Evolutionary conservation across 2,329 filamentous ascomycete genomes (phyloP), one percentile per base, ranked within the genome.

Genomic region (Cercospora berteroae): DNA sequence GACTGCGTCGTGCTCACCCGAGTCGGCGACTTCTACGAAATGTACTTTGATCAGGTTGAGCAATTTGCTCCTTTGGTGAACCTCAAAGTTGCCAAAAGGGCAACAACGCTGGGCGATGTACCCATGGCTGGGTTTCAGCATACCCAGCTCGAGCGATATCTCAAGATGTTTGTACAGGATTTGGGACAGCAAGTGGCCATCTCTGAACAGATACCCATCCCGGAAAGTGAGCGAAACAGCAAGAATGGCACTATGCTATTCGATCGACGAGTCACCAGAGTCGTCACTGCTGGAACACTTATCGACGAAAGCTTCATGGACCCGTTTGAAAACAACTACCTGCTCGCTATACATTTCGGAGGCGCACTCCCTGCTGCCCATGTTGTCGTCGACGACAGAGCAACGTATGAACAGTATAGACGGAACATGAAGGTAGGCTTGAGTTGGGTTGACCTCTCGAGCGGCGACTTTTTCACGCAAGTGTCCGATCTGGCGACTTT

Each of bases 251-350:
- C 92, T 3, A 81, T 94, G 70, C 84, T 94, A 83, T 96, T 95
- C 78, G 91, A 96, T 77, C 90, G 95, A 27, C 89, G 85, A 72
- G 93, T 99, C 13, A 87, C 92, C 18, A 89, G 95, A 66, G 90
- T 99, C 72, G 88, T 99, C 75, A 98, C 95, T 0, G 93, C 95
- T 1, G 95, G 95, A 20, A 99, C 95, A 1, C 83, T 99, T 63
- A 97, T 99, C 72, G 95, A 99, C 79, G 95, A 99, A 80, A 94
- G 93, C 74, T 99, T 98, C 79, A 93, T 99, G 84, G 92, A 98
- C 77, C 92, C 93, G 1, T 94, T 91, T 77, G 89, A 92, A 74
- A 97, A 95, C 80, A 98, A 97, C 77, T 99, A 94, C 78, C 85
- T 98, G 36, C 86, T 98, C 77, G 90, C 92, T 42, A 86, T 98